These are phyloP conservation scores for Yamadazyma dendronema DNA, from an alignment of 1,139 yeast genomes.

Conservation along the genomic window DNA sequence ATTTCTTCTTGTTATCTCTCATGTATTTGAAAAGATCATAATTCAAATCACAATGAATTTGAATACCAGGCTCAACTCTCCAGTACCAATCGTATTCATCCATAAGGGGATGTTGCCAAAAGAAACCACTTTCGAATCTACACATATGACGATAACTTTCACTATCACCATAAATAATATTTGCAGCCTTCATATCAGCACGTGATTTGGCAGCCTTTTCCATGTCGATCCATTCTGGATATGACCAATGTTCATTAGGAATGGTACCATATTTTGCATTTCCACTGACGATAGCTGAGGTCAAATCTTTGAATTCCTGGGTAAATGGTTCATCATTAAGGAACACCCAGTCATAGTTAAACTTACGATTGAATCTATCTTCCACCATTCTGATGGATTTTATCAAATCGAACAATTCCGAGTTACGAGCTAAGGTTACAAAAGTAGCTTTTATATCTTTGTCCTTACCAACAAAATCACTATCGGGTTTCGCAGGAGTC, in stretches of 20 bases:
- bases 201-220: conserved; percentile 52
- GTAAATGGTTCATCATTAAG: conserved; percentile 63
- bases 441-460: conserved; percentile 57
- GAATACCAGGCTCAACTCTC: conserved; percentile 72
- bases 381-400: conserved; percentile 67
- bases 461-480: conserved; percentile 15
- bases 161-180: conserved; percentile 60
- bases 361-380: conserved; percentile 67
- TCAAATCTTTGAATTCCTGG: conserved; percentile 52
- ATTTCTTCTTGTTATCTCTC: conserved; percentile 56
- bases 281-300: conserved; percentile 55
- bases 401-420: conserved; percentile 62
- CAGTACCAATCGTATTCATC: conserved; percentile 62
- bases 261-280: conserved; percentile 60
- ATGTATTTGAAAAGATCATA: conserved; percentile 65
- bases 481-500: conserved; percentile 11
- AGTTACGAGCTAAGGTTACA: conserved; percentile 60
- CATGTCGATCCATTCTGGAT: conserved; percentile 68
- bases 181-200: conserved; percentile 43
- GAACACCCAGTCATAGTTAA: conserved; percentile 79
- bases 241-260: conserved; percentile 67
- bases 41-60: conserved; percentile 60
- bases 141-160: conserved; percentile 79
- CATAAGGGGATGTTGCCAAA: conserved; percentile 54
- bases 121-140: conserved; percentile 67